Base-by-base conservation (phyloP, 164 flowering plant genomes). In the Nymphaea thermarum region DNA sequence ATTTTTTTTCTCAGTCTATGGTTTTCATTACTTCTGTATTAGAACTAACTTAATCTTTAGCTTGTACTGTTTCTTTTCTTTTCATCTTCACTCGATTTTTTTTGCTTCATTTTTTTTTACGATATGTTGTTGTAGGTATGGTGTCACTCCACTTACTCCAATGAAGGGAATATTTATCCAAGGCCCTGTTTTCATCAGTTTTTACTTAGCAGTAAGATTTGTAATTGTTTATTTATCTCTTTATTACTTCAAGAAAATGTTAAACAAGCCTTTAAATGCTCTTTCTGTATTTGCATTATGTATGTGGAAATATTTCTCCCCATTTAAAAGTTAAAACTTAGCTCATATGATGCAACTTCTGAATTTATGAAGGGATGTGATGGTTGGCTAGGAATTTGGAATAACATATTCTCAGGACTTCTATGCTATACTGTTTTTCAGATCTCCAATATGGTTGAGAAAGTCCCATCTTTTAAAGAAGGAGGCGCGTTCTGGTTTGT, bases 401-500 rank as follows among this genome's bases (percentile, higher is more conserved):
- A 47, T 7, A 47, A 7, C 12, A 47, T 0, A 47, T 42, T 4
- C 67, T 59, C 60, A 57, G 42, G 55, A 47, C 63, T 47, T 47
- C 12, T 25, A 25, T 47, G 55, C 55, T 47, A 12, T 47, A 6
- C 7, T 47, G 55, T 47, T 2, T 47, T 55, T 16, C 60, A 93
- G 98, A 82, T 93, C 62, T 41, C 71, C 60, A 86, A 86, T 80
- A 88, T 93, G 98, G 87, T 75, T 42, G 93, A 93, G 66, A 93
- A 90, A 69, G 87, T 93, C 42, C 98, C 95, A 55, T 93, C 98
- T 41, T 86, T 93, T 57, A 85, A 87, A 75, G 69, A 5, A 65
- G 98, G 98, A 25, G 98, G 98, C 72, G 82, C 88, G 11, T 81
- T 73, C 61, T 93, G 98, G 96, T 93, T 93, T 71, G 70, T 80